A percentile compares a stretch with the other conserved stretches of the same genome.
phyloP scores from a whole-genome alignment of 306 rosid species.

The Pueraria montana region DNA sequence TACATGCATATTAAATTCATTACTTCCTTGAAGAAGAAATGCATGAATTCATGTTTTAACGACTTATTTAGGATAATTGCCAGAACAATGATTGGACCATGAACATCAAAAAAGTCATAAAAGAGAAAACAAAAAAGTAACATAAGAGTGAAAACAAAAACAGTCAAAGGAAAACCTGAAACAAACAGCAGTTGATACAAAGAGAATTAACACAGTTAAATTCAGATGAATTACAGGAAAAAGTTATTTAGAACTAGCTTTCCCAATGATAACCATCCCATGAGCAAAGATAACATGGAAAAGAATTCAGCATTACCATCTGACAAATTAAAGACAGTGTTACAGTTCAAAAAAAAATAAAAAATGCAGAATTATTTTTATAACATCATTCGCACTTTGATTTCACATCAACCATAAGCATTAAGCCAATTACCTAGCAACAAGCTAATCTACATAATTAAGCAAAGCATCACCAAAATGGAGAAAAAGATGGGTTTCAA shows the following conservation, averaged over 20 bases:
- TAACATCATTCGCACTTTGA: neutral
- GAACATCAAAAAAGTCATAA: neutral
- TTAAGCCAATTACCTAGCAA: neutral
- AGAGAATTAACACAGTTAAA: neutral
- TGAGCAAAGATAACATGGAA: neutral
- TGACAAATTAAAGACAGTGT: neutral
- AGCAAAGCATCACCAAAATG: neutral
- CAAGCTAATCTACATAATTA: neutral
- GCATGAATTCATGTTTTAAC: conserved; percentile 4
- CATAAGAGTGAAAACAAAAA: conserved; percentile 2
- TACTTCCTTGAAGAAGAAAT: neutral
- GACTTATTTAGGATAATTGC: neutral
- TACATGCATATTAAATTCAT: neutral
- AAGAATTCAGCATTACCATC: neutral
- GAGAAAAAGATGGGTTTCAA: conserved; percentile 4
- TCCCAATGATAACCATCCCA: neutral
- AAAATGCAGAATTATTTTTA: neutral
- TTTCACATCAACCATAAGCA: neutral
- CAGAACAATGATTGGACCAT: conserved; percentile 5
- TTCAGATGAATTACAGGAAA: neutral
- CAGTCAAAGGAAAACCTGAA: neutral
- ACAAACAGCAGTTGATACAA: neutral
- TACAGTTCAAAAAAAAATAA: neutral
- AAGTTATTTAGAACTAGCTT: neutral
- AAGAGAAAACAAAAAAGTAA: neutral